Conservation (phyloP, 495 filamentous ascomycete genomes). For the Podospora sp. region DNA sequence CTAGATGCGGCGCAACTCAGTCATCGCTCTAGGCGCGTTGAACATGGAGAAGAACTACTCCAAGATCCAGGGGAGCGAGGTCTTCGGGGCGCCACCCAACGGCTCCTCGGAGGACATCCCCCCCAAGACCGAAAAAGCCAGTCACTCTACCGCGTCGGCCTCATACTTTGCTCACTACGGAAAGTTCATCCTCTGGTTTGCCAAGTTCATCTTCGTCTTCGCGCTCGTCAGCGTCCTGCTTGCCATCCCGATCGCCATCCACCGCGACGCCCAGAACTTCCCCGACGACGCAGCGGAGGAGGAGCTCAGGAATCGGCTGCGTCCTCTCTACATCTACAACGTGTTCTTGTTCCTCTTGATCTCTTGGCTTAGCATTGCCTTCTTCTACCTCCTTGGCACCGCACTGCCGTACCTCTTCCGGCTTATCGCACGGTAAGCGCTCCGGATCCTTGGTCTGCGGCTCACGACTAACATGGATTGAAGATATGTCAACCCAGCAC, state of each 20-base stretch:
- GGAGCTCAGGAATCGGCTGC: constrained; percentile 14
- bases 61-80: neutral
- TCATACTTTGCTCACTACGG: neutral
- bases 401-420: constrained; percentile 34
- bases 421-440: constrained; percentile 27
- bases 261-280: constrained; percentile 13
- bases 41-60: neutral
- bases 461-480: neutral
- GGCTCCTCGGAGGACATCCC: neutral
- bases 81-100: neutral
- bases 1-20: neutral
- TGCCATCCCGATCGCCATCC: constrained; percentile 24
- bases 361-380: constrained; percentile 28
- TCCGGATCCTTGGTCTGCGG: neutral
- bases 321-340: constrained; percentile 24
- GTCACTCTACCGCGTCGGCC: neutral
- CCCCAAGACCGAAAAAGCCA: neutral
- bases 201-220: constrained; percentile 24
- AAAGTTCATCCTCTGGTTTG: neutral
- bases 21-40: neutral
- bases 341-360: constrained; percentile 28
- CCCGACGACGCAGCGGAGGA: constrained; percentile 14
- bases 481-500: constrained; percentile 36
- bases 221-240: constrained; percentile 18
- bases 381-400: constrained; percentile 21